phyloP scores from a whole-genome alignment of 768 basidiomycete genomes.

The Mycena filopes region DNA sequence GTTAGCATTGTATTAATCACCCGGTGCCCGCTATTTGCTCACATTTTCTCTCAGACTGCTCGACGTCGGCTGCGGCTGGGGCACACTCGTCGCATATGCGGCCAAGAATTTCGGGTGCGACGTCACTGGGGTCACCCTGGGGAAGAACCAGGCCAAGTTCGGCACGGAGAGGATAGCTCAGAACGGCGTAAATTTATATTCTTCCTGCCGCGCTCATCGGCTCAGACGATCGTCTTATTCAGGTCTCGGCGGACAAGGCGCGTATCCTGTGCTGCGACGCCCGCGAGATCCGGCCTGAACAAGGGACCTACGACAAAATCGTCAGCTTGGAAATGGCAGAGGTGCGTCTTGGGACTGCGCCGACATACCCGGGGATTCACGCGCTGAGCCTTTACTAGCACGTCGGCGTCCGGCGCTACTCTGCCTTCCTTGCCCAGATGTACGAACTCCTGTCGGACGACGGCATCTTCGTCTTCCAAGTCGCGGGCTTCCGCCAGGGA shows the following conservation, averaged over 20 bases:
- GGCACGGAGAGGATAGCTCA: constrained; percentile 87
- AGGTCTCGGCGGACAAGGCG: constrained; percentile 73
- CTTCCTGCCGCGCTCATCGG: neutral
- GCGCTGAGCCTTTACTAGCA: constrained; percentile 58
- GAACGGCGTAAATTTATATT: constrained; percentile 68
- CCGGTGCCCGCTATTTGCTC: neutral
- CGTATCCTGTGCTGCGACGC: constrained; percentile 94
- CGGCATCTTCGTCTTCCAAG: constrained; percentile 94
- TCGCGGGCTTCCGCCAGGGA: constrained; percentile 93
- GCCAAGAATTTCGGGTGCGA: constrained; percentile 97
- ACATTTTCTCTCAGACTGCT: constrained; percentile 59
- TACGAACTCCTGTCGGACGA: constrained; percentile 95
- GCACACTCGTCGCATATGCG: constrained; percentile 92
- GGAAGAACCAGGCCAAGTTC: constrained; percentile 90
- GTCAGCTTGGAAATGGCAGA: constrained; percentile 99
- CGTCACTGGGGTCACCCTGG: constrained; percentile 95
- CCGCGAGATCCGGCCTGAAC: constrained; percentile 84
- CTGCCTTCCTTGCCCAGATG: constrained; percentile 88
- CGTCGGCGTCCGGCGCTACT: constrained; percentile 94
- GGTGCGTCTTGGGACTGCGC: constrained; percentile 52
- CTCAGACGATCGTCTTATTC: constrained; percentile 4
- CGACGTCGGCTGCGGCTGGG: constrained; percentile 97
- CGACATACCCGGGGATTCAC: neutral
- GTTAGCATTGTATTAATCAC: constrained; percentile 36
- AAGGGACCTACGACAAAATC: constrained; percentile 89